Conservation (phyloP, 2,329 filamentous ascomycete genomes). For the Epichloe uncinata region DNA sequence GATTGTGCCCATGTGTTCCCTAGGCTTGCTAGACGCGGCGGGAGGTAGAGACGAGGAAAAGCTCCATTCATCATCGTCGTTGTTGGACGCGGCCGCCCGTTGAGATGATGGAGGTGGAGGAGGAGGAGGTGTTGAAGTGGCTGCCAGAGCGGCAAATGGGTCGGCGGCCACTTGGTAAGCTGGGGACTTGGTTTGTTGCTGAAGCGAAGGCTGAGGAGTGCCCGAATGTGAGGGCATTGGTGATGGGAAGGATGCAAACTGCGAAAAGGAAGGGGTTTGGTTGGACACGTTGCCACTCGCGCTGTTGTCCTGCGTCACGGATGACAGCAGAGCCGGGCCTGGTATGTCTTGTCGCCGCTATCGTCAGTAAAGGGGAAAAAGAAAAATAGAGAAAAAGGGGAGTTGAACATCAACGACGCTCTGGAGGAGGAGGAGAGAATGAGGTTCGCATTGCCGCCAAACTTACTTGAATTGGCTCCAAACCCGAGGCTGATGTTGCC, state of each 20-base stretch:
- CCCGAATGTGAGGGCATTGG: slow-evolving; percentile 37
- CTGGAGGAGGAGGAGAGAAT: no score
- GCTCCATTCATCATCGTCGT: slow-evolving; percentile 90
- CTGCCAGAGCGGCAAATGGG: slow-evolving; percentile 38
- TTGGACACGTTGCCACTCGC: slow-evolving; percentile 32
- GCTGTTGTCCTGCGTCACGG: slow-evolving; percentile 46
- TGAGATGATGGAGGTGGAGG: slow-evolving; percentile 11
- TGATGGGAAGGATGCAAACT: slow-evolving; percentile 42
- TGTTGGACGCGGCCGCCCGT: slow-evolving; percentile 25
- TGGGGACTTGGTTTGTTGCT: slow-evolving; percentile 33
- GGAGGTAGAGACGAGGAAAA: slow-evolving; percentile 77
- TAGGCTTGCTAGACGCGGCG: slow-evolving; percentile 38
- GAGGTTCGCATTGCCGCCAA: background rate
- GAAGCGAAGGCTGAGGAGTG: slow-evolving; percentile 37
- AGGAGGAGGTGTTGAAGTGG: slow-evolving; percentile 13
- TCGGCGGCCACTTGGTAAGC: slow-evolving; percentile 29
- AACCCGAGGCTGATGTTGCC: slow-evolving; percentile 78
- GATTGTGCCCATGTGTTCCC: slow-evolving; percentile 51
- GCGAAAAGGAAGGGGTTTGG: slow-evolving; percentile 35
- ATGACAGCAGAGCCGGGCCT: slow-evolving; percentile 50
- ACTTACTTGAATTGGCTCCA: slow-evolving; percentile 53
- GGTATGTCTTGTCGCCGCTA: slow-evolving; percentile 42
- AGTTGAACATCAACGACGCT: no score
- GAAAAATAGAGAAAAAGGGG: no score
- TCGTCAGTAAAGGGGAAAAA: slow-evolving; percentile 8